Percentiles rank a stretch among this genome's conserved stretches.
These are phyloP conservation scores for Gossypium raimondii DNA, from an alignment of 345 rosid genomes.

Conservation along the genomic window DNA sequence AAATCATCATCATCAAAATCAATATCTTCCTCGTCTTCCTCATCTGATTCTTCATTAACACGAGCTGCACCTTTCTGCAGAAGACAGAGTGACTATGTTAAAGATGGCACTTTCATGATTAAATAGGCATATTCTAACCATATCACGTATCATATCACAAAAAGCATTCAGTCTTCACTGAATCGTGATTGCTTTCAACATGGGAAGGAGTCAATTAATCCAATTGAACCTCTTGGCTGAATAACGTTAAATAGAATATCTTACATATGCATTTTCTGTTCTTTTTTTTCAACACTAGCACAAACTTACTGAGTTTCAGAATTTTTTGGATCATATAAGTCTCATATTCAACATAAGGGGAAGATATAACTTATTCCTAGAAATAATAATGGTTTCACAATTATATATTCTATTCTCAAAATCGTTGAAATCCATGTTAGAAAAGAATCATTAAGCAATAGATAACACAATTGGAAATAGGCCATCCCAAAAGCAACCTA, in stretches of 20 bases:
- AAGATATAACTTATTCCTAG: neutral
- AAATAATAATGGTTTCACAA: neutral
- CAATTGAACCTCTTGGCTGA: neutral
- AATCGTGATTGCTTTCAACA: constrained; percentile 1
- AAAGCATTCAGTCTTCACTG: neutral
- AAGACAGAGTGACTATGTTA: constrained; percentile 11
- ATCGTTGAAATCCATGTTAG: neutral
- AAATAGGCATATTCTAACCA: neutral
- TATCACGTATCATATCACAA: neutral
- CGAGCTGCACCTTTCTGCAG: constrained; percentile 71
- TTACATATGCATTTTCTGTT: neutral
- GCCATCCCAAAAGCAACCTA: neutral
- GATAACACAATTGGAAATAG: neutral
- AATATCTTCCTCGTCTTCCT: constrained; percentile 80
- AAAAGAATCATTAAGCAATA: neutral
- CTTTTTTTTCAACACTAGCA: neutral
- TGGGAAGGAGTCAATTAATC: neutral
- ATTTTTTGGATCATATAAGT: neutral
- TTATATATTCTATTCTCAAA: neutral
- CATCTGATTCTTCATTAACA: constrained; percentile 53
- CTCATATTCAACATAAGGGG: neutral
- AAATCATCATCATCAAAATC: constrained; percentile 90
- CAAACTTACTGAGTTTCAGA: neutral
- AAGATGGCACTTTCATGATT: neutral
- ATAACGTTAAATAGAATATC: neutral